These are phyloP conservation scores for Decorospora gaudefroyi DNA, from an alignment of 2,329 filamentous ascomycete genomes.

Conservation along the genomic window DNA sequence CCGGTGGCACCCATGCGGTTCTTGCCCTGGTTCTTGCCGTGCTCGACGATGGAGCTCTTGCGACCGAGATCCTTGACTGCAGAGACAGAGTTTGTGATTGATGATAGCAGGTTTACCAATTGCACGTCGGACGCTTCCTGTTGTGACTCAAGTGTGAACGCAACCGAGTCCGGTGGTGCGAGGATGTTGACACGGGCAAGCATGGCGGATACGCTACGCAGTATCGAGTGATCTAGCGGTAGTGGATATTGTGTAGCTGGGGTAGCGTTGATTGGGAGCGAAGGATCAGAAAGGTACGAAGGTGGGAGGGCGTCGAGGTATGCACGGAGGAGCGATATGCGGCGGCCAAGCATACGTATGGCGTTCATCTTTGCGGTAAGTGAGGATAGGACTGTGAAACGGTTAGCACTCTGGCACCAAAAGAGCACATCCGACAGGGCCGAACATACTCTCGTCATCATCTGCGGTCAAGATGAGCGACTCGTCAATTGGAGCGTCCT, in stretches of 20 bases:
- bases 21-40: slow-evolving; percentile 44
- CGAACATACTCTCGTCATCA: slow-evolving; percentile 64
- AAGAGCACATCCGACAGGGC: neutral
- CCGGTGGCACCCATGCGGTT: slow-evolving; percentile 27
- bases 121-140: slow-evolving; percentile 84
- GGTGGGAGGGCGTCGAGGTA: slow-evolving; percentile 77
- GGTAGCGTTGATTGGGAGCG: slow-evolving; percentile 41
- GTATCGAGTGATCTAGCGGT: slow-evolving; percentile 66
- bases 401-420: slow-evolving; percentile 14
- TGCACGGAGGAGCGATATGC: slow-evolving; percentile 59
- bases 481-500: slow-evolving; percentile 44
- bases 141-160: slow-evolving; percentile 71
- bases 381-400: slow-evolving; percentile 59
- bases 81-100: slow-evolving; percentile 72
- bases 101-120: slow-evolving; percentile 74
- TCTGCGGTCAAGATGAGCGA: slow-evolving; percentile 57
- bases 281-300: slow-evolving; percentile 61
- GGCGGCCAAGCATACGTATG: slow-evolving; percentile 82
- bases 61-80: slow-evolving; percentile 74
- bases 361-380: slow-evolving; percentile 90
- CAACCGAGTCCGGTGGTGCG: slow-evolving; percentile 67
- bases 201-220: slow-evolving; percentile 86
- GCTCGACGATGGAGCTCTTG: slow-evolving; percentile 63
- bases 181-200: slow-evolving; percentile 82
- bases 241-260: slow-evolving; percentile 34